These are phyloP conservation scores for Lichenothelia convexa DNA, from an alignment of 495 filamentous ascomycete species.

Conservation along the genomic window DNA sequence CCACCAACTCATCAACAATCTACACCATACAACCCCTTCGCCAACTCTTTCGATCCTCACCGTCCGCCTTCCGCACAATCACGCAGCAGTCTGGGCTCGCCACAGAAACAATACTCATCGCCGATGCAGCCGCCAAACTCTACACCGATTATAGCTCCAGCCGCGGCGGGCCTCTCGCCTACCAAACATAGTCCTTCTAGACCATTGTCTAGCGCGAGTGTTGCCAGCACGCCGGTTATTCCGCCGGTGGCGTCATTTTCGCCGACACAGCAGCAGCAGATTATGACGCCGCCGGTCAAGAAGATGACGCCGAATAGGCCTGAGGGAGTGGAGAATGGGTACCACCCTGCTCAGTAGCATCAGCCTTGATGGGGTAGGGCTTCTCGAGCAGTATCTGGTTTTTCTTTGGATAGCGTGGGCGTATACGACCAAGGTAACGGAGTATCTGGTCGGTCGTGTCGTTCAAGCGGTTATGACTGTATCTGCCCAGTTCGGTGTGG, in stretches of 20 bases:
- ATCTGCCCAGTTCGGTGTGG: too few species aligned
- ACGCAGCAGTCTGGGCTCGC: not conserved
- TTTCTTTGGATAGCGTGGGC: too few species aligned
- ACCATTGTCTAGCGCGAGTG: conserved; percentile 27
- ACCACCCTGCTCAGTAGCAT: too few species aligned
- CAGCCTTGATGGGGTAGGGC: too few species aligned
- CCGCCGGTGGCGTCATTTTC: conserved; percentile 32
- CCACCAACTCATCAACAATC: not conserved
- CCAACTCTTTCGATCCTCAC: conserved; percentile 1
- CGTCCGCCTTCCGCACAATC: conserved; percentile 1
- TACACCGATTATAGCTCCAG: conserved; percentile 33
- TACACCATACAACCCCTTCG: conserved; percentile 2
- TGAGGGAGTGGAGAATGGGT: not conserved
- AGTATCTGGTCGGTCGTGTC: too few species aligned
- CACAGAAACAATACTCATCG: conserved; percentile 13
- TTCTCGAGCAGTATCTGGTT: too few species aligned
- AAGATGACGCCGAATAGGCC: conserved; percentile 10
- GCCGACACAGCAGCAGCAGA: conserved; percentile 19
- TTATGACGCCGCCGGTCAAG: conserved; percentile 12
- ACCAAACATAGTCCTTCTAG: conserved; percentile 49
- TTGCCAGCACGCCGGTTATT: conserved; percentile 28
- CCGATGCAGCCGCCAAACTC: conserved; percentile 14
- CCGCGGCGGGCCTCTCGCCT: conserved; percentile 49
- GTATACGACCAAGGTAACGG: too few species aligned
- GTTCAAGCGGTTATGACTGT: too few species aligned